Percentiles rank a stretch among this genome's conserved stretches.
Conservation (phyloP, 306 rosid species). For the Notholithocarpus densiflorus region DNA sequence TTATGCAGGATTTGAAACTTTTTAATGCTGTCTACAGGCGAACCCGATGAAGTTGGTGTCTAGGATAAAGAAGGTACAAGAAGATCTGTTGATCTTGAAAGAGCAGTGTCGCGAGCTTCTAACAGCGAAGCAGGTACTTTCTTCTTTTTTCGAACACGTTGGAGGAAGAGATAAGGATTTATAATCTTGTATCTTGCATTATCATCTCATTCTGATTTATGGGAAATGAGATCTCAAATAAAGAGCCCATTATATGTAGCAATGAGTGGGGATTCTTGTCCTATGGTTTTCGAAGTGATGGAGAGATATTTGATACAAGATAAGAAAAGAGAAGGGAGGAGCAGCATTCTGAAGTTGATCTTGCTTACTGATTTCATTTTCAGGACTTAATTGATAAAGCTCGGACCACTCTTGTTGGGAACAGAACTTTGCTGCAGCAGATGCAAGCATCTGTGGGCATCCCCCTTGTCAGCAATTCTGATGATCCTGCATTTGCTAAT, state of each 20-base stretch:
- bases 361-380: slow-evolving; percentile 9
- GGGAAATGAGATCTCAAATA: neutral
- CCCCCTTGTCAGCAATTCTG: slow-evolving; percentile 26
- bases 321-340: neutral
- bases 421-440: slow-evolving; percentile 59
- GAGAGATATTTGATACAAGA: neutral
- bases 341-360: neutral
- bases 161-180: neutral
- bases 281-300: neutral
- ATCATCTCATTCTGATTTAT: neutral
- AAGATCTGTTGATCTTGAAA: slow-evolving; percentile 58
- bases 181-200: neutral
- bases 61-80: slow-evolving; percentile 72
- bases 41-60: slow-evolving; percentile 86
- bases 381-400: slow-evolving; percentile 92
- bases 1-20: neutral
- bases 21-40: slow-evolving; percentile 34
- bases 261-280: neutral
- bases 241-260: neutral
- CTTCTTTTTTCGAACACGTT: neutral
- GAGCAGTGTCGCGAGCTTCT: slow-evolving; percentile 81
- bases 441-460: slow-evolving; percentile 69
- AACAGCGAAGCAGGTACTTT: slow-evolving; percentile 74
- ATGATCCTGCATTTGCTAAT: slow-evolving; percentile 65
- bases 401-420: slow-evolving; percentile 66